Evolutionary conservation across 306 rosid genomes (phyloP), one percentile per base, ranked within the genome.

Genomic region (Psophocarpus tetragonolobus): DNA sequence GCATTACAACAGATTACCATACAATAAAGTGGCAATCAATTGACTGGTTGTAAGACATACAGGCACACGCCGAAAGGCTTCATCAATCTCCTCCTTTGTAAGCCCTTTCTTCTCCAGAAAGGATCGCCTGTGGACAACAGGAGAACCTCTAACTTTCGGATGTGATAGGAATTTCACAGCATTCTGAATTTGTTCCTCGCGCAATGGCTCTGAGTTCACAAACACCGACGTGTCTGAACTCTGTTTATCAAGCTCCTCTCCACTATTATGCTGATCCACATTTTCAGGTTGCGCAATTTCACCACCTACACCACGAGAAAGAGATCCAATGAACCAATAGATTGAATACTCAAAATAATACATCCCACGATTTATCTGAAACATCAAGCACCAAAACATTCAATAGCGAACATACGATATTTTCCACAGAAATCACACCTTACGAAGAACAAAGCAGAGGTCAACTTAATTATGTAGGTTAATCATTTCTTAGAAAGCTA

Each of bases 61-160:
- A 4, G 97, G 97, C 56, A 87, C 97, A 29, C 86, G 98, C 14
- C 74, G 88, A 79, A 93, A 93, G 20, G 98, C 95, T 77, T 93
- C 97, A 74, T 93, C 97, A 26, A 93, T 91, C 92, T 93, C 98
- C 75, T 91, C 98, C 85, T 88, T 91, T 0, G 97, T 87, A n/a
- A 93, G 97, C 27, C 93, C 97, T 85, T 93, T 93, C 84, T 82
- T 91, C 85, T 93, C 98, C 14, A 93, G 90, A 81, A 93, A 93
- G 4, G 97, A 88, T 18, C 93, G 86, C 78, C 98, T 85, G n/a
- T 85, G 85, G 17, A 89, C 33, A 33, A 91, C 89, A 1, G 98
- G 97, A 66, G 97, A 93, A 20, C 93, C 97, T 83, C 71, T 85
- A 44, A 93, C 98, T 83, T 79, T 93, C 0, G 98, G 93, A 85